These are phyloP conservation scores for Oryza brachyantha DNA, from an alignment of 176 grass and related monocot species.

Conservation along the genomic window DNA sequence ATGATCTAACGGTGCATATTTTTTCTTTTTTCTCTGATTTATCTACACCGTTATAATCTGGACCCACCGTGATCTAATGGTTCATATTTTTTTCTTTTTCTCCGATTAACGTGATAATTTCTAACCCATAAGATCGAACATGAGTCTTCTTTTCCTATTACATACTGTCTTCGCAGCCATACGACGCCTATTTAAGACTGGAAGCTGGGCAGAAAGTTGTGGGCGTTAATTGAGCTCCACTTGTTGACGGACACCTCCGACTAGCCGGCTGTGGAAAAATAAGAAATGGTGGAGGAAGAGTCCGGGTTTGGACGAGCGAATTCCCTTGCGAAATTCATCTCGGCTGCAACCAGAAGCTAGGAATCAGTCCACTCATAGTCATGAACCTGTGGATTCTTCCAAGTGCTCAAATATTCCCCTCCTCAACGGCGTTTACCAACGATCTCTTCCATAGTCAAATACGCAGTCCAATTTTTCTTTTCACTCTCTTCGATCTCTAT, in stretches of 20 bases:
- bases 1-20: too few species aligned
- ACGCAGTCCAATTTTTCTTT: background rate
- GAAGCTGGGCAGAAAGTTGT: background rate
- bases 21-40: too few species aligned
- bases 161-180: background rate
- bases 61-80: too few species aligned
- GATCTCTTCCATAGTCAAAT: background rate
- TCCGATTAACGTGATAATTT: too few species aligned
- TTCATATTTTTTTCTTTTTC: too few species aligned
- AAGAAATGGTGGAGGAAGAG: background rate
- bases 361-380: conserved; percentile 15
- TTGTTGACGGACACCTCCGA: background rate
- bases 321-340: background rate
- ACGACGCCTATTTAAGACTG: background rate
- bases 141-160: too few species aligned
- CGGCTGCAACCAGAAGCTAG: background rate
- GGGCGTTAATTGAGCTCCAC: background rate
- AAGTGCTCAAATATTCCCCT: conserved; percentile 7
- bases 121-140: too few species aligned
- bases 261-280: background rate
- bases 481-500: too few species aligned
- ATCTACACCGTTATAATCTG: too few species aligned
- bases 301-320: background rate
- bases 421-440: conserved; percentile 30
- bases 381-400: background rate